Base-by-base conservation (phyloP, 2,329 filamentous ascomycete genomes). In the Xylariaceae sp. region DNA sequence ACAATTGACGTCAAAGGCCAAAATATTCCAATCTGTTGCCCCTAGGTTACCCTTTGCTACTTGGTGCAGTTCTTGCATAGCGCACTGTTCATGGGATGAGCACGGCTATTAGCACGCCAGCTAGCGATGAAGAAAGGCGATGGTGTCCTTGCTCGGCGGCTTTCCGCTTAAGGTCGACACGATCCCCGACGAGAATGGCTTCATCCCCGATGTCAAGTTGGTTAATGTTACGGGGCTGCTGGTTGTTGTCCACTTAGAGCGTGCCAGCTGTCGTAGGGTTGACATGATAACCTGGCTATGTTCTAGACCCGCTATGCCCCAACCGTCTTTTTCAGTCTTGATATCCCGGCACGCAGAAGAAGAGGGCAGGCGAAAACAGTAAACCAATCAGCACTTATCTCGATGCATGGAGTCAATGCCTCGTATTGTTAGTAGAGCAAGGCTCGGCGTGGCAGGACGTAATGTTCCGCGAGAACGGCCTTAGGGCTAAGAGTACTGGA, bases 191-290 rank as follows among this genome's bases (percentile, higher is more conserved):
- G n/a, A n/a, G n/a, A n/a, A n/a, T n/a, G n/a, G n/a, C n/a, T n/a
- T n/a, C n/a, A n/a, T n/a, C n/a, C n/a, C n/a, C n/a, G n/a, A n/a
- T n/a, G 41, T 21, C 41, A 33, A 8, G 17, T 31, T 33, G 28
- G 41, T 16, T 33, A n/a, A 37, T 29, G 26, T 17, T 24, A 26
- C 21, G 37, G 45, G 33, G 45, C 17, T 24, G 6, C 16, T 17
- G n/a, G 14, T 16, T 48, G 45, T 34, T 40, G 31, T 31, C 51
- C 41, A 53, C 34, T 53, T n/a, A 41, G 12, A 28, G 36, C 36
- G 26, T 28, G 51, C 51, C 51, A 54, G 34, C 43, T 53, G 51
- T 53, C 51, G 41, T 17, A 19, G 14, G 11, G 8, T 23, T 14
- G 17, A 40, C 24, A 19, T 17, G 12, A n/a, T 16, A 39, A 17